phyloP scores from a whole-genome alignment of 805 yeast genomes.

The Candida odintsovae region DNA sequence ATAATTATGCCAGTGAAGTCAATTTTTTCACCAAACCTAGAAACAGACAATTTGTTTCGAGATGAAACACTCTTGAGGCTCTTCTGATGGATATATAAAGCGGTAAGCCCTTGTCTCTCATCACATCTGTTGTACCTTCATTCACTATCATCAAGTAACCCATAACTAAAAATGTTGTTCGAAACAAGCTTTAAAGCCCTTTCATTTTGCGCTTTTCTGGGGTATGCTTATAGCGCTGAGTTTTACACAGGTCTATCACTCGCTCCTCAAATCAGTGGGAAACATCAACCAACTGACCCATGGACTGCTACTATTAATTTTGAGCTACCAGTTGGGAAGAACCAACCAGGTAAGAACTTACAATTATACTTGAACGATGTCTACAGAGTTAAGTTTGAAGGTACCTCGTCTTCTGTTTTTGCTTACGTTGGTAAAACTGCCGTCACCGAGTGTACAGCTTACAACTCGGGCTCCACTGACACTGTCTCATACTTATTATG shows the following conservation, averaged over 20 bases:
- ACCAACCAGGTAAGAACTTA: conserved; percentile 14
- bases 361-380: conserved; percentile 25
- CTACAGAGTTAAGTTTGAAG: conserved; percentile 29
- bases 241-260: conserved; percentile 5
- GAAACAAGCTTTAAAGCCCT: not conserved
- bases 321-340: conserved; percentile 21
- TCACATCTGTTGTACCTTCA: not conserved
- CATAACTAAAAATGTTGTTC: not conserved
- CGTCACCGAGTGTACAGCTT: conserved; percentile 26
- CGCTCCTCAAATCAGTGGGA: not conserved
- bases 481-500: conserved; percentile 27
- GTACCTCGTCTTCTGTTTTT: conserved; percentile 13
- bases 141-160: not conserved
- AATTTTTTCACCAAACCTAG: too few species aligned
- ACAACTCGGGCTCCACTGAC: conserved; percentile 27
- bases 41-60: not conserved
- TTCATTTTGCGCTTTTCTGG: not conserved
- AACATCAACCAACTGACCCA: conserved; percentile 12
- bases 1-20: not conserved
- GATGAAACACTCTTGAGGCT: not conserved
- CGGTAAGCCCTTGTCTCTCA: not conserved
- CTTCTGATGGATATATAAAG: not conserved
- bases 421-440: conserved; percentile 22
- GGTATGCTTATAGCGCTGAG: conserved; percentile 1
- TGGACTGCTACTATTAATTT: conserved; percentile 30